Percentiles rank a stretch among this genome's conserved stretches.
Evolutionary conservation across 1,284 basidiomycete species (phyloP).

Genomic region (Ustilago bromivora): DNA sequence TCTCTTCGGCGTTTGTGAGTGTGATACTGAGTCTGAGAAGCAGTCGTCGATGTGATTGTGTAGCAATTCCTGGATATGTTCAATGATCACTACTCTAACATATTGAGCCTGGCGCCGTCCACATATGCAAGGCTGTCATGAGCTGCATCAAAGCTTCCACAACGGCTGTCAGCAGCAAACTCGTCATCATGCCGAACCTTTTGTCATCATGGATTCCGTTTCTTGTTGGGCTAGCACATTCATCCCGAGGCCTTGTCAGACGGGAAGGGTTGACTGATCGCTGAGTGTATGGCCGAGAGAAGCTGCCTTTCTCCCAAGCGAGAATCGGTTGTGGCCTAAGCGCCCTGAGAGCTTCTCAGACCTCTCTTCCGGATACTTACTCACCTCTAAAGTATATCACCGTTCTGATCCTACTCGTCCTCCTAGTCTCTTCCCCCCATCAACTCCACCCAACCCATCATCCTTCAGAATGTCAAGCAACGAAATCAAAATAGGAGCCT

Average conservation of each 20-base stretch:
- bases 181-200: conserved; percentile 3
- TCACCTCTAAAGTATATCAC: no score
- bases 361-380: no score
- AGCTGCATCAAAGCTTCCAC: neutral
- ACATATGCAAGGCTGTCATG: conserved; percentile 6
- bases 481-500: conserved; percentile 55
- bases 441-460: neutral
- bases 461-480: conserved; percentile 43
- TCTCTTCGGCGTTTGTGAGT: no score
- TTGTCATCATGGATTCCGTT: neutral
- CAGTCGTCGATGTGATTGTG: neutral
- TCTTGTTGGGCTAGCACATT: neutral
- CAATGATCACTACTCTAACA: neutral
- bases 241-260: neutral
- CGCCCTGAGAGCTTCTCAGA: neutral
- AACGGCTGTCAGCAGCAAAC: conserved; percentile 6
- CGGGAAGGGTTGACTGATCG: neutral
- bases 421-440: neutral
- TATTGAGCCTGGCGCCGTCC: neutral
- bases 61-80: neutral
- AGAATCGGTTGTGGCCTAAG: neutral
- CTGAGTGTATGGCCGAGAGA: neutral
- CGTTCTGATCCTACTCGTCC: no score
- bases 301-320: neutral
- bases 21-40: neutral